Conservation (phyloP, 495 filamentous ascomycete species). For the Thozetella sp. region DNA sequence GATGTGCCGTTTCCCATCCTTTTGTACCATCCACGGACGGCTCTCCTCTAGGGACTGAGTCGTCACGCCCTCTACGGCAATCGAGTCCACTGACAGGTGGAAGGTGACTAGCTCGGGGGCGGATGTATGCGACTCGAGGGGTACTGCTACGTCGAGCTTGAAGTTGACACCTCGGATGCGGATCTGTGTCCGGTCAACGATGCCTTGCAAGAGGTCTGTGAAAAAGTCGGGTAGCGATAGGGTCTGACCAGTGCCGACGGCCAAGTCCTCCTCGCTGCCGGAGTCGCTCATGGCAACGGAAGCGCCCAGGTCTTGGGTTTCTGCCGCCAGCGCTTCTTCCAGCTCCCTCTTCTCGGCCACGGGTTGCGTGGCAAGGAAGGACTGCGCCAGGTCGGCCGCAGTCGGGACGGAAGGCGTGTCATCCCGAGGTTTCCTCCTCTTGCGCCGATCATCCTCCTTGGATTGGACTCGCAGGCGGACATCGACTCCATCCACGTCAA, state of each 20-base stretch:
- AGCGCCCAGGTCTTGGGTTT: conserved; percentile 64
- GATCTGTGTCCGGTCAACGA: conserved; percentile 78
- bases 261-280: conserved; percentile 65
- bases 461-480: conserved; percentile 55
- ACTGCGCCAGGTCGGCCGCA: conserved; percentile 81
- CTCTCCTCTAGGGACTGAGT: conserved; percentile 29
- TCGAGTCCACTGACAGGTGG: conserved; percentile 64
- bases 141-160: conserved; percentile 63
- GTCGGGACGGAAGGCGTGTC: conserved; percentile 63
- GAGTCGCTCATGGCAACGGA: conserved; percentile 57
- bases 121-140: conserved; percentile 57
- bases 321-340: conserved; percentile 70
- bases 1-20: conserved; percentile 67
- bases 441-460: conserved; percentile 32
- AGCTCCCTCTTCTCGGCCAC: conserved; percentile 72
- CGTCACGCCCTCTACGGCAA: conserved; percentile 69
- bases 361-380: conserved; percentile 83
- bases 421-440: conserved; percentile 15
- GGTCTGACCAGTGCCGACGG: conserved; percentile 71
- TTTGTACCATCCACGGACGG: conserved; percentile 27
- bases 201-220: conserved; percentile 78
- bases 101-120: conserved; percentile 59
- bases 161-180: conserved; percentile 60
- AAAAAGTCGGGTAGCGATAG: conserved; percentile 81
- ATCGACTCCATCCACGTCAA: conserved; percentile 78